Evolutionary conservation across 148 eudicot species (phyloP).

Genomic region (Vaccinium darrowii): DNA sequence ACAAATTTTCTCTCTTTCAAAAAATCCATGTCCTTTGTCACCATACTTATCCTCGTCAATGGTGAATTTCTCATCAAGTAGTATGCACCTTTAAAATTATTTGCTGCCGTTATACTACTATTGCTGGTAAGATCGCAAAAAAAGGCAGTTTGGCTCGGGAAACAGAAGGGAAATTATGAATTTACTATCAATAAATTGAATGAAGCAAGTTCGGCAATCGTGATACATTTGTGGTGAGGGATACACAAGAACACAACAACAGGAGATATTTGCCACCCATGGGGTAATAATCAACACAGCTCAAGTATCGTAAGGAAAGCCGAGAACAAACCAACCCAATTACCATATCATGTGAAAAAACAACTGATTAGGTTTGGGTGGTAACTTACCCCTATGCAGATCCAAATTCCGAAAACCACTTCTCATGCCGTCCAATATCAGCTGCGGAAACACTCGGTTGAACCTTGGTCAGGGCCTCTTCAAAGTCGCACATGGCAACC

Average conservation of each 20-base stretch:
- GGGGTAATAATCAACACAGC: not conserved
- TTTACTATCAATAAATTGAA: constrained; percentile 17
- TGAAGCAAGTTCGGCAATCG: constrained; percentile 11
- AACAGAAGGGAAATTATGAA: not conserved
- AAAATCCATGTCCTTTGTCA: not conserved
- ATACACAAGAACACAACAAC: constrained; percentile 21
- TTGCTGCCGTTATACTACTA: not conserved
- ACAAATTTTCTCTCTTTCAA: not conserved
- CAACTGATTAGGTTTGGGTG: not conserved
- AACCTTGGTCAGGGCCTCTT: constrained; percentile 85
- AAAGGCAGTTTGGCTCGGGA: not conserved
- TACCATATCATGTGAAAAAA: constrained; percentile 5
- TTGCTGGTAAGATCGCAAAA: not conserved
- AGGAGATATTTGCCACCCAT: not conserved
- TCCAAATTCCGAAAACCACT: constrained; percentile 89
- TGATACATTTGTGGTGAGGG: not conserved
- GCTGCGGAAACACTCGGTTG: constrained; percentile 91
- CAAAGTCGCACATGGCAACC: constrained; percentile 92
- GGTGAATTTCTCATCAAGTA: not conserved
- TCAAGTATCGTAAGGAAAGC: constrained; percentile 1
- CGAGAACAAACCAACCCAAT: not conserved
- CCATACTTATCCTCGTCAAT: not conserved
- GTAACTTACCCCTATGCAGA: constrained; percentile 52
- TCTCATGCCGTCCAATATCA: constrained; percentile 89
- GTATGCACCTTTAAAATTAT: not conserved